These are phyloP conservation scores for Trichosporon faecale DNA, from an alignment of 1,284 basidiomycete genomes.

Conservation along the genomic window DNA sequence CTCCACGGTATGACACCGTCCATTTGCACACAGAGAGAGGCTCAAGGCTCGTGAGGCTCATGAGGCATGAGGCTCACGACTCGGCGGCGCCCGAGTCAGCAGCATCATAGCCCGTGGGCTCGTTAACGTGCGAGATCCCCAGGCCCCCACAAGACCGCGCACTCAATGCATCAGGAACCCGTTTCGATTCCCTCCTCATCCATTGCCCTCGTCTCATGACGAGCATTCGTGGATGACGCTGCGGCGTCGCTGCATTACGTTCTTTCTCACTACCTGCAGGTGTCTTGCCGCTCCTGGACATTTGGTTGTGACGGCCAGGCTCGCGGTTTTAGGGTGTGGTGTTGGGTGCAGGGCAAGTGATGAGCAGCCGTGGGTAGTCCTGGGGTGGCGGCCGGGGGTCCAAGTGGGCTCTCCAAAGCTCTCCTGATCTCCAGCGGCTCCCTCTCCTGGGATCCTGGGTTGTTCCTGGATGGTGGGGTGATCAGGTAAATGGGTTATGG, in stretches of 20 bases:
- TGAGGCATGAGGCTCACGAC: too few species aligned
- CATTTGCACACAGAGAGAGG: background rate
- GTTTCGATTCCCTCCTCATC: background rate
- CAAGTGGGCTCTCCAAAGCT: too few species aligned
- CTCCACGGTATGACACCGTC: background rate
- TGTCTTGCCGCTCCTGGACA: background rate
- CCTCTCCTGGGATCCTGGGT: background rate
- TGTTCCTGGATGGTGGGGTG: background rate
- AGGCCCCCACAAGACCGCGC: background rate
- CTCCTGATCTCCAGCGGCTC: background rate
- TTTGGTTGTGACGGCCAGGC: background rate
- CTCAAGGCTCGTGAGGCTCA: background rate
- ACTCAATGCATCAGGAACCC: background rate
- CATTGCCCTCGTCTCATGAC: background rate
- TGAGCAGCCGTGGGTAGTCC: background rate
- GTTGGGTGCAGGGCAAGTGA: background rate
- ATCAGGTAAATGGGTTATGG: background rate
- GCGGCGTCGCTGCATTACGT: background rate
- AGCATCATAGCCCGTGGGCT: background rate
- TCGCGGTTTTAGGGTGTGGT: background rate
- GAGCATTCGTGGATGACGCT: background rate
- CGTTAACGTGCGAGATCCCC: background rate
- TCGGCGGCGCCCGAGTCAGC: background rate
- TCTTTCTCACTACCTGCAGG: background rate
- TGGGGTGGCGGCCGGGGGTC: too few species aligned